Conservation (phyloP, 768 basidiomycete genomes). For the Lyophyllum semitale region DNA sequence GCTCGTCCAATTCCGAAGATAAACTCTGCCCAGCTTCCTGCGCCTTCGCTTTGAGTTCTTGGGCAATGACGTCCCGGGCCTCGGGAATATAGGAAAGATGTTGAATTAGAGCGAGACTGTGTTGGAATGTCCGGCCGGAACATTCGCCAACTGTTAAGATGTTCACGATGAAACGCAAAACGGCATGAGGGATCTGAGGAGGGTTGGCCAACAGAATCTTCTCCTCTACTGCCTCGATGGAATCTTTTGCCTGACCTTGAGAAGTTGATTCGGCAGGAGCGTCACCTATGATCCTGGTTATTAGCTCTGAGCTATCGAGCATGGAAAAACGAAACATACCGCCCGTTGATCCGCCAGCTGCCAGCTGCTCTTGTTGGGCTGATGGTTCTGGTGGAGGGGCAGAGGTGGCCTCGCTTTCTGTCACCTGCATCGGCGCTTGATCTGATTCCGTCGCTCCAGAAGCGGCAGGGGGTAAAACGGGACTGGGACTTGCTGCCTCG, state of each 20-base stretch:
- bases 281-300: conserved; percentile 2
- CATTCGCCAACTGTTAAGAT: conserved; percentile 98
- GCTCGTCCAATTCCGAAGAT: conserved; percentile 74
- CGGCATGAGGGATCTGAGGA: conserved; percentile 82
- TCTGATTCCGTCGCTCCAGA: background rate
- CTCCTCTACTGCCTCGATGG: conserved; percentile 43
- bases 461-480: background rate
- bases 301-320: background rate
- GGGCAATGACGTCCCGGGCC: conserved; percentile 84
- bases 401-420: background rate
- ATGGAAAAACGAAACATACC: conserved; percentile 1
- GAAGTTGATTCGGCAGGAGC: background rate
- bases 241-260: conserved; percentile 19
- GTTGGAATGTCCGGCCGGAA: conserved; percentile 93
- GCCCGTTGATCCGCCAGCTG: background rate
- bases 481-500: conserved; percentile 18
- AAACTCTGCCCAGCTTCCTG: conserved; percentile 85
- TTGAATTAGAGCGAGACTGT: conserved; percentile 89
- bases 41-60: conserved; percentile 83
- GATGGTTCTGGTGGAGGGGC: background rate
- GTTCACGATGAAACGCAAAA: conserved; percentile 92
- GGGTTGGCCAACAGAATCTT: conserved; percentile 64
- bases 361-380: conserved; percentile 3
- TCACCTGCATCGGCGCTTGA: conserved; percentile 8
- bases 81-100: conserved; percentile 88